These are phyloP conservation scores for Colletotrichum cuscutae DNA, from an alignment of 2,329 filamentous ascomycete species.

Conservation along the genomic window DNA sequence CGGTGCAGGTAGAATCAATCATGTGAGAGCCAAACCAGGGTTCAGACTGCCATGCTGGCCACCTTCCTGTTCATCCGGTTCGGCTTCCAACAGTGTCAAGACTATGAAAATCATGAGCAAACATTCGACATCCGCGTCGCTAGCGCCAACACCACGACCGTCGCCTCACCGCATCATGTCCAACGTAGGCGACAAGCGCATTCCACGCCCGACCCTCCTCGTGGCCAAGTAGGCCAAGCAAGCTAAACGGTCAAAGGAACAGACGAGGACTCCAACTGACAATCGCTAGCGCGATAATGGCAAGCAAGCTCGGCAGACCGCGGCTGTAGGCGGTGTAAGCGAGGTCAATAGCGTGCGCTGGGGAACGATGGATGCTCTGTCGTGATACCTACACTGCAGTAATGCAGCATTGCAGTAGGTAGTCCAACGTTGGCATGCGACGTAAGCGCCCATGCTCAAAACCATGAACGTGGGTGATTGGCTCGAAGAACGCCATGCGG, in stretches of 20 bases:
- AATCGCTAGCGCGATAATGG: background rate
- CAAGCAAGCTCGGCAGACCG: background rate
- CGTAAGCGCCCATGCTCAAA: constrained; percentile 7
- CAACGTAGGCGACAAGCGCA: constrained; percentile 6
- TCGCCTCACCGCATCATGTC: background rate
- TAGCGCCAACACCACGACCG: background rate
- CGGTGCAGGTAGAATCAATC: background rate
- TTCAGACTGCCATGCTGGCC: background rate
- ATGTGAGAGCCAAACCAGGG: background rate
- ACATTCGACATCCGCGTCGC: background rate
- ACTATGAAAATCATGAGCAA: background rate
- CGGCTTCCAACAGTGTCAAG: background rate
- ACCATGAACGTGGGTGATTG: constrained; percentile 1
- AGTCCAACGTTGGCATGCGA: constrained; percentile 20
- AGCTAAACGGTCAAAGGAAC: background rate
- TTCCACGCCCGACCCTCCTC: background rate
- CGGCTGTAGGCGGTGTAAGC: background rate
- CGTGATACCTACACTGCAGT: background rate
- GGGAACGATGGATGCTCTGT: background rate
- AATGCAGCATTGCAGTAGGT: background rate
- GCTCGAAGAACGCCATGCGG: constrained; percentile 5
- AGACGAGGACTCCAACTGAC: background rate
- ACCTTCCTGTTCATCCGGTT: background rate
- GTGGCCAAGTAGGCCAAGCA: background rate
- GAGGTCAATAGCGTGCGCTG: background rate